Percentiles rank a stretch among this genome's conserved stretches.
These are phyloP conservation scores for Kernera saxatilis DNA, from an alignment of 345 rosid species.

Conservation along the genomic window DNA sequence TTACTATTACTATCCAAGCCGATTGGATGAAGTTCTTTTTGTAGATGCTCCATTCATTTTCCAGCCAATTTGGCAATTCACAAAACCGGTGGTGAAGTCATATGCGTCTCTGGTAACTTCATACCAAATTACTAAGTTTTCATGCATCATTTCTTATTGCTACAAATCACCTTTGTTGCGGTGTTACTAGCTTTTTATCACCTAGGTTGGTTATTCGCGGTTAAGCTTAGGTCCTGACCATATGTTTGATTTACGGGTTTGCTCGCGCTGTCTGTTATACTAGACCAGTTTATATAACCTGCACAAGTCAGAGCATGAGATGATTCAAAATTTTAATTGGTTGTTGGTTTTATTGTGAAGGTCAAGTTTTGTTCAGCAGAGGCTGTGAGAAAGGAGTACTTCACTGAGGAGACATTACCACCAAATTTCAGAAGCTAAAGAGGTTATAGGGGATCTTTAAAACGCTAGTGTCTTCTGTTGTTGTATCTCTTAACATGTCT, in stretches of 20 bases:
- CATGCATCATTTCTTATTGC: neutral
- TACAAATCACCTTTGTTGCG: neutral
- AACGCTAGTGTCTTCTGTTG: conserved; percentile 1
- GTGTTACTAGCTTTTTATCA: neutral
- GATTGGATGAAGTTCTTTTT: conserved; percentile 76
- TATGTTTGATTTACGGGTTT: neutral
- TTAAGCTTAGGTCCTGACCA: neutral
- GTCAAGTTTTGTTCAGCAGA: conserved; percentile 74
- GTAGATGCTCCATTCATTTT: conserved; percentile 90
- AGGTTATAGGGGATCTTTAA: neutral
- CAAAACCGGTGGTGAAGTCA: conserved; percentile 67
- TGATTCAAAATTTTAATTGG: neutral
- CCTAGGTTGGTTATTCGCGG: neutral
- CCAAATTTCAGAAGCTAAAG: conserved; percentile 44
- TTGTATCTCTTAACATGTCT: neutral
- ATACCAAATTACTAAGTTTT: neutral
- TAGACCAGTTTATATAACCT: neutral
- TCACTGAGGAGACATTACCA: conserved; percentile 74
- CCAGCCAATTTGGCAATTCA: conserved; percentile 76
- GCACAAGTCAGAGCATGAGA: neutral
- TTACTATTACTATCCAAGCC: conserved; percentile 85
- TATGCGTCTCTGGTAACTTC: conserved; percentile 73
- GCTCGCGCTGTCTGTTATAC: neutral
- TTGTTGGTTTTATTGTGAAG: conserved; percentile 34
- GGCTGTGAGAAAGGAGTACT: conserved; percentile 59